These are phyloP conservation scores for Leccinum solheimii DNA, from an alignment of 1,284 basidiomycete species.

Conservation along the genomic window DNA sequence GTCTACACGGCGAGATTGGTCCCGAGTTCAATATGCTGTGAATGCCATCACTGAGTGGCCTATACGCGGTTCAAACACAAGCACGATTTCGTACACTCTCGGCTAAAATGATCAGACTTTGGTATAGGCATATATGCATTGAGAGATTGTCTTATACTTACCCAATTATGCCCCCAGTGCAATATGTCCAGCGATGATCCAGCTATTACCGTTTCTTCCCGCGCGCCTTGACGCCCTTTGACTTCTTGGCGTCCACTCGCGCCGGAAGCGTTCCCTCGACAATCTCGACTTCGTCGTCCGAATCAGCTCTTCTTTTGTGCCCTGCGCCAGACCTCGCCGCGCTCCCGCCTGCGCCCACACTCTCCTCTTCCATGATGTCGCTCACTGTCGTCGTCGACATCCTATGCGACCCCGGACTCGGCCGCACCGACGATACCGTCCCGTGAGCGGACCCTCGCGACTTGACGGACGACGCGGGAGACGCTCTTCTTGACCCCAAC, in stretches of 20 bases:
- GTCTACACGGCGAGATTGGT: too few species aligned
- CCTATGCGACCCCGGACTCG: conserved; percentile 43
- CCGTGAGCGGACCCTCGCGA: conserved; percentile 51
- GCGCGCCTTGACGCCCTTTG: conserved; percentile 36
- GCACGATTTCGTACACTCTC: too few species aligned
- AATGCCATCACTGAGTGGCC: too few species aligned
- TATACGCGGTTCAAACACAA: too few species aligned
- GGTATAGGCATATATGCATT: too few species aligned
- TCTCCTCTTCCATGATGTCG: conserved; percentile 46
- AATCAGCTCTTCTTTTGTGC: conserved; percentile 49
- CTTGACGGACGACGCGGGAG: conserved; percentile 47
- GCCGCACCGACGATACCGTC: conserved; percentile 39
- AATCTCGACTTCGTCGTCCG: conserved; percentile 59
- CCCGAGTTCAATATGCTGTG: too few species aligned
- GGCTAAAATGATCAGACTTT: too few species aligned
- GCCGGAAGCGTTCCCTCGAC: conserved; percentile 45
- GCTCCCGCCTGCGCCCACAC: not conserved
- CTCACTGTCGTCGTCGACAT: conserved; percentile 41
- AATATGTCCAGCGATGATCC: not conserved
- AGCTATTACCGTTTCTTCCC: conserved; percentile 36
- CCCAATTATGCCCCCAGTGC: too few species aligned
- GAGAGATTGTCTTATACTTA: too few species aligned
- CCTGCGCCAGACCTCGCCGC: conserved; percentile 18
- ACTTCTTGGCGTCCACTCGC: conserved; percentile 38
- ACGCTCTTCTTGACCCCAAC: conserved; percentile 38